phyloP scores from a whole-genome alignment of 164 flowering plant species.

The Magnolia officinalis region DNA sequence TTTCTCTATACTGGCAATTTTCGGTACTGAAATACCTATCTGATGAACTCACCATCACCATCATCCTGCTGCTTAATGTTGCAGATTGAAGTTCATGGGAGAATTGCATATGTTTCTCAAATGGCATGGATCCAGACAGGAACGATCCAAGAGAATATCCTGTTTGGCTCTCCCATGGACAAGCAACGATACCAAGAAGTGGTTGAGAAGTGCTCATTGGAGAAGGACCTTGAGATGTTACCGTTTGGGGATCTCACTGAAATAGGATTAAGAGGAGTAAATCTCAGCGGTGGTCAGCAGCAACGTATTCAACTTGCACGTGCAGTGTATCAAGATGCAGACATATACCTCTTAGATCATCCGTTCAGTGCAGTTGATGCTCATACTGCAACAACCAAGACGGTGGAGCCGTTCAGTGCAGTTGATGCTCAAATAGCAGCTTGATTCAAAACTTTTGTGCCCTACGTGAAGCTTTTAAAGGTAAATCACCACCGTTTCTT shows the following conservation, averaged over 20 bases:
- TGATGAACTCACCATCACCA: too few relatives aligned
- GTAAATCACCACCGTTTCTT: too few relatives aligned
- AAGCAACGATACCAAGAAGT: conserved; percentile 44
- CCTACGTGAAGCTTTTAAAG: too few relatives aligned
- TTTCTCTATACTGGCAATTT: not conserved
- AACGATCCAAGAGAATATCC: conserved; percentile 66
- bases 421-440: too few relatives aligned
- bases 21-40: not conserved
- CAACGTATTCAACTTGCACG: conserved; percentile 90
- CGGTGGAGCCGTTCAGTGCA: too few relatives aligned
- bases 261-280: conserved; percentile 88
- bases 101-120: conserved; percentile 79
- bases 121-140: conserved; percentile 90
- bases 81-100: conserved; percentile 65
- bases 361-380: conserved; percentile 96
- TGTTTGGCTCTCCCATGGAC: conserved; percentile 69
- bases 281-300: conserved; percentile 92
- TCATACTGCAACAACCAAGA: conserved; percentile 55
- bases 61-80: not conserved
- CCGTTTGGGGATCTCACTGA: conserved; percentile 72
- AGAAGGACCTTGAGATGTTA: conserved; percentile 76
- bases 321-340: conserved; percentile 80
- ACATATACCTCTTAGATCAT: conserved; percentile 79
- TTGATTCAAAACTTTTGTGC: too few relatives aligned
- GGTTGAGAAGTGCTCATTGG: conserved; percentile 56